Base-by-base conservation (phyloP, 1,284 basidiomycete species). In the Acaromyces ingoldii region DNA sequence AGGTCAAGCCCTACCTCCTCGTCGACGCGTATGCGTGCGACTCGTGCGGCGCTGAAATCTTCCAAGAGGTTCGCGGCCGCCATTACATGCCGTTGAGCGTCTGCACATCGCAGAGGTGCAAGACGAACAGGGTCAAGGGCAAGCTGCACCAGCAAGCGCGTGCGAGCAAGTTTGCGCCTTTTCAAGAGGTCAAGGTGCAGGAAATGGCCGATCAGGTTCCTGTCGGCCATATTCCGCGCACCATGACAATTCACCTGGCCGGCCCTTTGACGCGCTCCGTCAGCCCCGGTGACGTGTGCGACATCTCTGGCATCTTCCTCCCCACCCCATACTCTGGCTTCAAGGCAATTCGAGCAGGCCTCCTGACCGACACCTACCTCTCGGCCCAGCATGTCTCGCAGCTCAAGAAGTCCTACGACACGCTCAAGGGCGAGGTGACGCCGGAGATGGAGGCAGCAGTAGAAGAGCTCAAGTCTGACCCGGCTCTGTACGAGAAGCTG, bases 191-290 rank as follows among this genome's bases (percentile, higher is more conserved):
- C 62, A 95, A 95, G 78, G 90, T 99, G 43, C 95, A 99, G 76
- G 95, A 99, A 78, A 95, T 98, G 93, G 89, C 95, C 22, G 95
- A 98, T 73, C 95, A 99, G 85, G 95, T 99, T 0, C 95, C 95
- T 21, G 92, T 98, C 31, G 95, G 95, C 3, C 95, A 99, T 76
- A 98, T 99, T 56, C 95, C 95, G 28, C 86, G 95, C 31, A 91
- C 91, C 2, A 98, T 97, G 95, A 92, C 91, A 0, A 78, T 97
- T 26, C 92, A 99, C 75, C 81, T 98, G 33, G 86, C 90, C 64
- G 95, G 95, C 11, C 85, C 83, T 52, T 81, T 96, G 39, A 93
- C 91, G 3, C 87, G 95, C 34, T 80, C 83, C 43, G 86, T 97
- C 84, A 95, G 87, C 70, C 95, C 95, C 0, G 95, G 95, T 26